phyloP scores from a whole-genome alignment of 805 yeast genomes.

The Middelhovenomyces tepae region DNA sequence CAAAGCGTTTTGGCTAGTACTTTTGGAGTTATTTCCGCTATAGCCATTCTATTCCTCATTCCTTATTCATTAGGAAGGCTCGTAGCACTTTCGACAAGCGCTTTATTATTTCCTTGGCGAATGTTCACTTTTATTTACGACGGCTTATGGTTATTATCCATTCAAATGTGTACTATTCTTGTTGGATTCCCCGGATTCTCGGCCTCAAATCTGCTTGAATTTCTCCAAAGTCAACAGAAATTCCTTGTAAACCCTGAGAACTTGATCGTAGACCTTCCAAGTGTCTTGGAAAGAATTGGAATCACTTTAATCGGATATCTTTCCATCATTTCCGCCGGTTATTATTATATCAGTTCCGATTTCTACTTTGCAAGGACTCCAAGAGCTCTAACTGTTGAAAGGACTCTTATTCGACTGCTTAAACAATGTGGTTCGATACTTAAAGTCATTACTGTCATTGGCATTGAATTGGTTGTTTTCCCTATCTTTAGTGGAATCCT shows the following conservation, averaged over 20 bases:
- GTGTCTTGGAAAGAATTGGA: slow-evolving; percentile 6
- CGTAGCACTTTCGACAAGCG: slow-evolving; percentile 3
- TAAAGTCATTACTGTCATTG: slow-evolving; percentile 67
- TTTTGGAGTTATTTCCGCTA: slow-evolving; percentile 13
- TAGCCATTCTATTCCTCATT: slow-evolving; percentile 15
- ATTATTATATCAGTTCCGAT: slow-evolving; percentile 6
- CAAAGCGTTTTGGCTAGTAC: slow-evolving; percentile 15
- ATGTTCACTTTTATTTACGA: too few relatives aligned
- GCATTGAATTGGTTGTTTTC: slow-evolving; percentile 73
- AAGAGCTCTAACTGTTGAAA: slow-evolving; percentile 5
- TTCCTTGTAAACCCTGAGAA: too few relatives aligned
- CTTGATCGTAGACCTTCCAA: too few relatives aligned
- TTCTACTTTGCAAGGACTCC: slow-evolving; percentile 9
- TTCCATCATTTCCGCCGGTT: slow-evolving; percentile 1
- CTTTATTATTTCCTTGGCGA: too few relatives aligned
- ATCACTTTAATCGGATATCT: slow-evolving; percentile 10
- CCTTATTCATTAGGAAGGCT: slow-evolving; percentile 22
- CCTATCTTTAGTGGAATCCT: slow-evolving; percentile 82
- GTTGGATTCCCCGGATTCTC: too few relatives aligned
- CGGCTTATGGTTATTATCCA: too few relatives aligned
- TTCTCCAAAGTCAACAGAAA: too few relatives aligned
- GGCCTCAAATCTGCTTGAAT: too few relatives aligned
- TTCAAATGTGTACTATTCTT: too few relatives aligned
- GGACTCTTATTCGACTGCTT: slow-evolving; percentile 12
- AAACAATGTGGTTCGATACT: slow-evolving; percentile 38